A percentile compares a stretch with the other conserved stretches of the same genome.
Evolutionary conservation across 257 asterid species (phyloP).

Genomic region (Solanum okadae): DNA sequence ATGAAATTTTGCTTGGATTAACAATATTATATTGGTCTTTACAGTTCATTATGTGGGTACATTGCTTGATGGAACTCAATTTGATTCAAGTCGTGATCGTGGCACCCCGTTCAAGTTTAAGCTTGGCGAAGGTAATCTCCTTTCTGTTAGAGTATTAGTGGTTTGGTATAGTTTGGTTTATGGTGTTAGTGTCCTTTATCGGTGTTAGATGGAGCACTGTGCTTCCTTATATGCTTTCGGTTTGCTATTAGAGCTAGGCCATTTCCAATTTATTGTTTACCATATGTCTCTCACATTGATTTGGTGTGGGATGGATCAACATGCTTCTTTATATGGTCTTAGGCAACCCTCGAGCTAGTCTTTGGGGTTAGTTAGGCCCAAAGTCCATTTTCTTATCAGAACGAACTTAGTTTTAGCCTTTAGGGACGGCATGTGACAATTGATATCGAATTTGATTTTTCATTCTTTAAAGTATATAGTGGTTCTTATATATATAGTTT

Average conservation of each 20-base stretch:
- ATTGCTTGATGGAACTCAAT: slow-evolving; percentile 44
- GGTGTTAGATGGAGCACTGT: not conserved
- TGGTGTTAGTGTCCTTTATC: not conserved
- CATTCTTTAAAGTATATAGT: not conserved
- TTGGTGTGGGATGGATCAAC: not conserved
- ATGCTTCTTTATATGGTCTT: not conserved
- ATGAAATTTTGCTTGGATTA: not conserved
- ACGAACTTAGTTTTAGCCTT: not conserved
- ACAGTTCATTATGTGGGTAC: slow-evolving; percentile 62
- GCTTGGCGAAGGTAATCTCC: slow-evolving; percentile 37
- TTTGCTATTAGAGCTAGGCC: not conserved
- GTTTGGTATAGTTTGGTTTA: not conserved
- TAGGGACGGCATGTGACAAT: not conserved
- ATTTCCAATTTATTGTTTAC: not conserved
- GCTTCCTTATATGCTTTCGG: not conserved
- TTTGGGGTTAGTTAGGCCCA: not conserved
- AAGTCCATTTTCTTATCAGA: not conserved
- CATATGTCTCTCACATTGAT: not conserved
- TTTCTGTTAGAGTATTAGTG: not conserved
- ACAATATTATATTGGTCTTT: slow-evolving; percentile 4
- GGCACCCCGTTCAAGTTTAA: slow-evolving; percentile 35
- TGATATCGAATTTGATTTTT: not conserved
- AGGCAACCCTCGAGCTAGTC: not conserved
- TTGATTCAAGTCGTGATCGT: slow-evolving; percentile 42
- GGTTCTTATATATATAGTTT: not conserved